Evolutionary conservation across 169 alveolate species (phyloP), one percentile per base, ranked within the genome.

Genomic region (Cryptosporidium ryanae): DNA sequence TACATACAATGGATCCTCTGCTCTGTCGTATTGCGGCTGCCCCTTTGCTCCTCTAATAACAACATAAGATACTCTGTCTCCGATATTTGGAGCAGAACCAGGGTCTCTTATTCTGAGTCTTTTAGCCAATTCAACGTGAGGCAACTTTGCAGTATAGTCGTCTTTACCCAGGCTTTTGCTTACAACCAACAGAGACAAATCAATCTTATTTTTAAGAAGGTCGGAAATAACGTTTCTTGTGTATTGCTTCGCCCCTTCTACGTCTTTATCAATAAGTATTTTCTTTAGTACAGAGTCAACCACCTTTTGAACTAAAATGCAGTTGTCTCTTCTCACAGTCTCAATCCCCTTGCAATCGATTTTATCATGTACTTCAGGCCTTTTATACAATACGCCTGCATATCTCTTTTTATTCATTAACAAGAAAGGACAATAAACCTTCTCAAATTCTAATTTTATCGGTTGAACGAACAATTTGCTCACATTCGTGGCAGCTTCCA

Each of bases 71-170:
- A 98, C 98, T 67, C 99, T 96, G 91, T 98, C 99, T 15, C 99
- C 99, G 3, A 97, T 96, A 50, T 94, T 94, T 7, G 99, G 99
- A 2, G 99, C 99, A 13, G 97, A 95, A 15, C 97, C 98, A 10
- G 98, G 97, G 82, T 98, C 99, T 84, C 94, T 94, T 90, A 95
- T 92, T 82, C 97, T 93, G 96, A 98, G 94, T 92, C 96, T 97
- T 90, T 98, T 97, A 25, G 99, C 99, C 25, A 98, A 94, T 92
- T 97, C 99, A 15, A 98, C 99, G 93, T 98, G 99, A 12, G 99
- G 99, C 82, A 96, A 95, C 82, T 96, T 97, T 18, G 98, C 95
- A 63, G 95, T 97, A 89, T 98, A 98, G 61, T 96, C 98, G 84
- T 96, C 92, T 65, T 94, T 92, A 23, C 96, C 98, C 31, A 98